Conservation (phyloP, 108 stramenopile genomes). For the Cyclotella atomus region DNA sequence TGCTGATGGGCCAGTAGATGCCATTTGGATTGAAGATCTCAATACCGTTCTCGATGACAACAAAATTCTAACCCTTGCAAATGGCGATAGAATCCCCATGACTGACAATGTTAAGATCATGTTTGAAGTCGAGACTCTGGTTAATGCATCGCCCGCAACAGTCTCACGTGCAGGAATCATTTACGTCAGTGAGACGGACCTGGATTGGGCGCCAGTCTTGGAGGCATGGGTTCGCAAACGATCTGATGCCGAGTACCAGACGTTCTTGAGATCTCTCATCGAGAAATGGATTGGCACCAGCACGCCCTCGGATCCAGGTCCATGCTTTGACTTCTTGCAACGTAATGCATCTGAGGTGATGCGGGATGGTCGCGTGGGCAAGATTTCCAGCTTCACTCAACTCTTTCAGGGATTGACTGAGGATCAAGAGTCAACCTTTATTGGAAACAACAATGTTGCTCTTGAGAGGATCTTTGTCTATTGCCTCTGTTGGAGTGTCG, state of each 20-base stretch:
- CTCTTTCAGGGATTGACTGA: slow-evolving; percentile 76
- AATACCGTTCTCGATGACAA: slow-evolving; percentile 94
- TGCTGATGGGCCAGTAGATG: slow-evolving; percentile 94
- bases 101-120: slow-evolving; percentile 90
- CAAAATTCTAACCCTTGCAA: slow-evolving; percentile 87
- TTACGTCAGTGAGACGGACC: slow-evolving; percentile 89
- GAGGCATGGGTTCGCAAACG: slow-evolving; percentile 87
- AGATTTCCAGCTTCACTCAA: slow-evolving; percentile 72
- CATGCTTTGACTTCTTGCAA: slow-evolving; percentile 74
- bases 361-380: slow-evolving; percentile 83
- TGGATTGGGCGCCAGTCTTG: slow-evolving; percentile 88
- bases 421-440: slow-evolving; percentile 41
- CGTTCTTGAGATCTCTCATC: slow-evolving; percentile 63
- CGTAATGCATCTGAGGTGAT: slow-evolving; percentile 76
- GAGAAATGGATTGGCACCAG: slow-evolving; percentile 79
- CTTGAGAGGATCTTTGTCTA: slow-evolving; percentile 85
- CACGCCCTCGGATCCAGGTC: slow-evolving; percentile 74
- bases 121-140: slow-evolving; percentile 90
- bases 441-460: slow-evolving; percentile 32
- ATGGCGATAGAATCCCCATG: slow-evolving; percentile 95
- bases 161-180: slow-evolving; percentile 94
- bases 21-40: slow-evolving; percentile 95
- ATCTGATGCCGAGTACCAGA: slow-evolving; percentile 56
- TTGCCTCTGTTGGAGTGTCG: slow-evolving; percentile 87
- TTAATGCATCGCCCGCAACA: slow-evolving; percentile 94